A percentile compares a stretch with the other conserved stretches of the same genome.
These are phyloP conservation scores for Zopfochytrium polystomum DNA, from an alignment of 371 early-diverging fungal species.

Conservation along the genomic window DNA sequence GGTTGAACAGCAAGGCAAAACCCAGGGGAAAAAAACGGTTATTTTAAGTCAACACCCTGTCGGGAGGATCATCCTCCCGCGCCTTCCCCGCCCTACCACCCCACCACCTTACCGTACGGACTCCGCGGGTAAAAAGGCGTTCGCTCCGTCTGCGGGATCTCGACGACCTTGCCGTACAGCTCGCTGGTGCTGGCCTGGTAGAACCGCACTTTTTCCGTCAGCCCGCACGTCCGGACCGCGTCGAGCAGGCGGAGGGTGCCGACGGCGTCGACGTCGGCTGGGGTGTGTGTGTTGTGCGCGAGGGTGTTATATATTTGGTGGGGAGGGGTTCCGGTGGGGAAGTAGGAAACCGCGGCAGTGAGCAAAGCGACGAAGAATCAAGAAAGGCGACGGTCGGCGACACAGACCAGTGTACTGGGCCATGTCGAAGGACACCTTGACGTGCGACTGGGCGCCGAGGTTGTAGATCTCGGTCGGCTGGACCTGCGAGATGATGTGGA, in stretches of 20 bases:
- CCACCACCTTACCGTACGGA: slow-evolving; percentile 63
- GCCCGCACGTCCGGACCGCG: slow-evolving; percentile 76
- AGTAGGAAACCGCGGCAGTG: background rate
- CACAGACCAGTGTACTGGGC: slow-evolving; percentile 74
- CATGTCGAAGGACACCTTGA: slow-evolving; percentile 87
- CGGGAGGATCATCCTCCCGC: no score
- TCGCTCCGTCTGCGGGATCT: slow-evolving; percentile 78
- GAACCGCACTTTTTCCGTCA: slow-evolving; percentile 68
- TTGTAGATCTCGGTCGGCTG: slow-evolving; percentile 80
- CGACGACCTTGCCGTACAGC: slow-evolving; percentile 77
- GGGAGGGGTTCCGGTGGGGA: slow-evolving; percentile 1
- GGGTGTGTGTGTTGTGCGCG: background rate
- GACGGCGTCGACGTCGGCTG: slow-evolving; percentile 73
- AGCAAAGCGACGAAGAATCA: slow-evolving; percentile 2
- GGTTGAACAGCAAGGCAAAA: background rate
- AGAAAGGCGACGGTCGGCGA: no score
- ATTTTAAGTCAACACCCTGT: no score
- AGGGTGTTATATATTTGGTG: background rate
- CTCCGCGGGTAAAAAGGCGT: slow-evolving; percentile 86
- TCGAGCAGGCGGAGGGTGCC: slow-evolving; percentile 79
- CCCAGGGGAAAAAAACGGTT: background rate
- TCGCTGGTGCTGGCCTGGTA: slow-evolving; percentile 85
- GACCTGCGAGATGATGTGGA: slow-evolving; percentile 71
- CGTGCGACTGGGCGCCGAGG: slow-evolving; percentile 64
- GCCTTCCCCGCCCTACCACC: no score